A percentile compares a stretch with the other conserved stretches of the same genome.
These are phyloP conservation scores for Mediolabrus comicus DNA, from an alignment of 108 stramenopile species.

Conservation along the genomic window DNA sequence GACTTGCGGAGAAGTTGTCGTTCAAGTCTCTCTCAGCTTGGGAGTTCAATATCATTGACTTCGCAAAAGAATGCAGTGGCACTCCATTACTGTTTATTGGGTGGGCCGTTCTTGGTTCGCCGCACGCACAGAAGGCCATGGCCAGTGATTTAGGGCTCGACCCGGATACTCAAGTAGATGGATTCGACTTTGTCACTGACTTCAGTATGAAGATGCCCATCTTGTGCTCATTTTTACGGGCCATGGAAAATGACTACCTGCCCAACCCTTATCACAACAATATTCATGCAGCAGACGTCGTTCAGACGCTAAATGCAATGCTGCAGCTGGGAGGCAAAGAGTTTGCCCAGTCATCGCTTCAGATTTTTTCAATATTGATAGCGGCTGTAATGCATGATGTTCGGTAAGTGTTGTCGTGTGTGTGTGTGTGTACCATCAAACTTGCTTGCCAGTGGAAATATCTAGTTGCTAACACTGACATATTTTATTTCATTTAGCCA, in stretches of 20 bases:
- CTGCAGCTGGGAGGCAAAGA: constrained; percentile 48
- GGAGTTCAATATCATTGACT: constrained; percentile 31
- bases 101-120: constrained; percentile 42
- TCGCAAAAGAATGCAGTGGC: constrained; percentile 12
- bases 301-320: constrained; percentile 55
- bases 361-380: constrained; percentile 51
- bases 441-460: too few species aligned
- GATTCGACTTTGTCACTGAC: constrained; percentile 41
- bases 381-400: constrained; percentile 85
- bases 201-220: constrained; percentile 39
- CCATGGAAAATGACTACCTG: constrained; percentile 46
- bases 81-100: constrained; percentile 29
- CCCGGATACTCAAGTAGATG: constrained; percentile 12
- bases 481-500: constrained; percentile 43
- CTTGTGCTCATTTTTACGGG: constrained; percentile 36
- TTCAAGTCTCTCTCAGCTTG: constrained; percentile 22
- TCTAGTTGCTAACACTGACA: not conserved
- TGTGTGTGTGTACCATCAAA: not conserved
- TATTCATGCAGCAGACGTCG: constrained; percentile 65
- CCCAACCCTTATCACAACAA: constrained; percentile 61
- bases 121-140: constrained; percentile 33
- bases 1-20: constrained; percentile 11
- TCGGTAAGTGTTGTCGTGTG: not conserved
- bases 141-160: constrained; percentile 23
- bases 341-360: constrained; percentile 22